Evolutionary conservation across 306 rosid species (phyloP), one percentile per base, ranked within the genome.

Genomic region (Elaeagnus macrophylla): DNA sequence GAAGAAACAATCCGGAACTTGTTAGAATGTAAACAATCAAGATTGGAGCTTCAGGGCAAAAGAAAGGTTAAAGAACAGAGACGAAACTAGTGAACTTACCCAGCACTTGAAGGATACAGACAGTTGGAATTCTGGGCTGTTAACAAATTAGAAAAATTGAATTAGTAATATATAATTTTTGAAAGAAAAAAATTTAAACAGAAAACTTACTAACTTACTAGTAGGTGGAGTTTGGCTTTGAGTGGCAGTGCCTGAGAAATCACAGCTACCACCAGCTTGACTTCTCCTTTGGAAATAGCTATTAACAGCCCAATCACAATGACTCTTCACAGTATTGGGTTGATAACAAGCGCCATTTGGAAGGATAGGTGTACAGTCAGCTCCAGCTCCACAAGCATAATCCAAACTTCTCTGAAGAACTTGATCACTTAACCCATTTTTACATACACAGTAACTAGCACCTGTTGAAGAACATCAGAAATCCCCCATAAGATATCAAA

Each of bases 301-400:
- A 37, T 88, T 93, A 3, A 77, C 96, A 37, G 99, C 99, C 67
- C 76, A 93, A 51, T 20, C 83, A 67, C 99, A 93, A 57, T 93
- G 99, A 68, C 79, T 93, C 39, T 93, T 84, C 7, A 93, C 55
- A 11, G 96, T 87, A 64, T 93, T 93, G 7, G 99, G 99, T 3
- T 67, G 53, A 73, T 42, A 93, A 75, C 99, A 93, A 7, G 60
- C 62, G 60, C 99, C 99, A 79, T 36, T 82, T 66, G 79, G 89
- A 7, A 37, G 1, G 51, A 93, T 79, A 7, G 75, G 75, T 5
- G 72, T 12, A 37, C 99, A 93, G 42, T 93, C 99, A 65, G 99
- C 99, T 54, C 99, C 99, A 44, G 83, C 80, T 67, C 99, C 99
- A 74, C 99, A 93, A 8, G 99, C 99, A 75, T 87, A 93, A 67